phyloP scores from a whole-genome alignment of 768 basidiomycete genomes.

The Lactifluus piperatus region DNA sequence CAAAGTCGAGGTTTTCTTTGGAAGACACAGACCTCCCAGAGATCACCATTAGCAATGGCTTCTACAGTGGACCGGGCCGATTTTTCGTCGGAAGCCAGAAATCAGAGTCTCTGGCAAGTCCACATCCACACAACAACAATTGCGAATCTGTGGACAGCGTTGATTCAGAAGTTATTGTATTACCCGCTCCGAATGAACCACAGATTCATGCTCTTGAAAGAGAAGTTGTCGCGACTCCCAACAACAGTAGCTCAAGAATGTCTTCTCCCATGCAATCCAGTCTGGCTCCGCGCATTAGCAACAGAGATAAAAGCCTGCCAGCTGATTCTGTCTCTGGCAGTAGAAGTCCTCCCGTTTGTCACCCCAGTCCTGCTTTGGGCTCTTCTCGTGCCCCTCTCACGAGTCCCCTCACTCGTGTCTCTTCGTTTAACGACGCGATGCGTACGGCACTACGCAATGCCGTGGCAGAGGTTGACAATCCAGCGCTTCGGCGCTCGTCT shows the following conservation, averaged over 20 bases:
- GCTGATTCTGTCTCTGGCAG: background rate
- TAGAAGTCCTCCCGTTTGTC: background rate
- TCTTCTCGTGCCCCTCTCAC: background rate
- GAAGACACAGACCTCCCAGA: conserved; percentile 18
- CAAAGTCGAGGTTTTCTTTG: conserved; percentile 2
- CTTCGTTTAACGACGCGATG: conserved; percentile 9
- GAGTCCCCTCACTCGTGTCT: background rate
- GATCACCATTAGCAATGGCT: conserved; percentile 15
- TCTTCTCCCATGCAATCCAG: background rate
- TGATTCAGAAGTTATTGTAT: background rate
- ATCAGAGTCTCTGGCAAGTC: conserved; percentile 5
- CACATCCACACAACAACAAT: background rate
- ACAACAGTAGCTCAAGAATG: background rate
- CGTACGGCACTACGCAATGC: conserved; percentile 7
- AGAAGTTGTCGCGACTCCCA: background rate
- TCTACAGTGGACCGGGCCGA: conserved; percentile 15
- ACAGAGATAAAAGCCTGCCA: background rate
- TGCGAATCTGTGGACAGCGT: background rate
- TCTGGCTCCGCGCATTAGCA: background rate
- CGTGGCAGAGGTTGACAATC: background rate
- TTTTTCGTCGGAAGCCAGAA: conserved; percentile 5
- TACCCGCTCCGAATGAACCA: background rate
- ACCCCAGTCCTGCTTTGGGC: background rate
- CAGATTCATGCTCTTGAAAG: background rate
- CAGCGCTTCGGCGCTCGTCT: background rate